Base-by-base conservation (phyloP, 768 basidiomycete species). In the Nidularia pulvinata region DNA sequence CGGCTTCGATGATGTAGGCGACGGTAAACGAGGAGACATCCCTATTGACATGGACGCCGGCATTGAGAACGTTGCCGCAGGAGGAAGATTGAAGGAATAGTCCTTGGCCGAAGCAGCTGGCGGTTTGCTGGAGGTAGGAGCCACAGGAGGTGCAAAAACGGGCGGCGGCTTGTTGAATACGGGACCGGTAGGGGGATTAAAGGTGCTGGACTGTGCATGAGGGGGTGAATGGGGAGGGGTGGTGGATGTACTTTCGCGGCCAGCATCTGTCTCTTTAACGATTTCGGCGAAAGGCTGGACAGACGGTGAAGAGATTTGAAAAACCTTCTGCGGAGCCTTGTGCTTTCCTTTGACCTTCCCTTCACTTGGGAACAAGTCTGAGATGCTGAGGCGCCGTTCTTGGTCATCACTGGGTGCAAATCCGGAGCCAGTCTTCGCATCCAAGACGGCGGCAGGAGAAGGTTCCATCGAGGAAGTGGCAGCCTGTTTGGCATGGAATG, bases 131-230 rank as follows among this genome's bases (percentile, higher is more conserved):
- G 61, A 54, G 33, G 62, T 63, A 30, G 52, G 62, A 33, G 63
- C 54, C 0, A 68, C 59, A 30, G 82, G 80, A 45, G 84, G 77
- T 14, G 79, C 74, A 45, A 81, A 80, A 10, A 84, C 78, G 11
- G 79, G 78, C 1, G 71, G 61, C 7, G 76, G 75, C 60, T 84
- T 87, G 59, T 81, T 83, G 71, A 89, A 88, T 4, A 87, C 83
- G 2, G 80, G 79, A 11, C 68, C 76, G 13, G 70, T 55, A 9
- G 74, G 74, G 33, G 69, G 61, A 36, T 68, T 61, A 57, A 74
- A 69, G 48, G 61, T 59, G 39, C 61, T 59, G 9, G 61, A 60
- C 14, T 75, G 72, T 6, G 74, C 61, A 10, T 65, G 61, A 14
- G 80, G 76, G 2, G 85, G 84, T 6, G 86, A 85, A 52, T 80